A percentile compares a stretch with the other conserved stretches of the same genome.
Conservation (phyloP, 352 stramenopile species). For the Phytophthora melonis region DNA sequence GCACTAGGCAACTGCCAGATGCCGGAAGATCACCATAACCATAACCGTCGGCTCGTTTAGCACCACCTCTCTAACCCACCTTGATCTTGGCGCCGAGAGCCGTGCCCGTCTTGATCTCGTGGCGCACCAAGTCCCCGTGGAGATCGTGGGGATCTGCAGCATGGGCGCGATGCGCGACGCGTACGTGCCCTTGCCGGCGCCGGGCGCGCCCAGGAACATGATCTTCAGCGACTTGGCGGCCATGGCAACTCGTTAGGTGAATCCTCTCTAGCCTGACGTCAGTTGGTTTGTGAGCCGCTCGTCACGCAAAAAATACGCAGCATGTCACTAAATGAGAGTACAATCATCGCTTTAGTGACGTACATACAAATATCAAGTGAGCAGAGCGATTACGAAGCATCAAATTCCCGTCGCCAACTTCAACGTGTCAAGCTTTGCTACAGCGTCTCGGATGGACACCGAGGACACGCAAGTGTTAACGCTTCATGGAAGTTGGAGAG, state of each 20-base stretch:
- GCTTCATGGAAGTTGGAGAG: background rate
- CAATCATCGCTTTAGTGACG: too few species aligned
- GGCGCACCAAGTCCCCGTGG: slow-evolving; percentile 88
- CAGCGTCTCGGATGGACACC: background rate
- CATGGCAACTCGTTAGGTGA: slow-evolving; percentile 19
- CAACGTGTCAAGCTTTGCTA: slow-evolving; percentile 16
- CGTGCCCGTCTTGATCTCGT: slow-evolving; percentile 89
- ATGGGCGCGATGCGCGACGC: slow-evolving; percentile 86
- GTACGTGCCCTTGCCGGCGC: slow-evolving; percentile 93
- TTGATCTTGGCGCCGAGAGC: slow-evolving; percentile 82
- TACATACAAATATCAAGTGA: slow-evolving; percentile 5
- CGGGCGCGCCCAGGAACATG: slow-evolving; percentile 92
- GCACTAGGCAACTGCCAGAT: background rate
- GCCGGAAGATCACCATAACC: background rate
- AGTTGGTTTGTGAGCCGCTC: slow-evolving; percentile 18
- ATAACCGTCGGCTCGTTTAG: background rate
- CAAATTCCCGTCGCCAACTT: slow-evolving; percentile 4
- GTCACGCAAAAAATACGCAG: slow-evolving; percentile 10
- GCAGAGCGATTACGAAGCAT: slow-evolving; percentile 16
- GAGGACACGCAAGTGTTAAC: too few species aligned
- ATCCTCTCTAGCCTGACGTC: slow-evolving; percentile 13
- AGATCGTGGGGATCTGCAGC: slow-evolving; percentile 90
- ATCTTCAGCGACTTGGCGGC: slow-evolving; percentile 71
- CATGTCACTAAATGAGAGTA: slow-evolving; percentile 16
- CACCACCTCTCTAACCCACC: slow-evolving; percentile 28